Evolutionary conservation across 2,329 filamentous ascomycete genomes (phyloP).

Genomic region (Tympanopsis confertula): DNA sequence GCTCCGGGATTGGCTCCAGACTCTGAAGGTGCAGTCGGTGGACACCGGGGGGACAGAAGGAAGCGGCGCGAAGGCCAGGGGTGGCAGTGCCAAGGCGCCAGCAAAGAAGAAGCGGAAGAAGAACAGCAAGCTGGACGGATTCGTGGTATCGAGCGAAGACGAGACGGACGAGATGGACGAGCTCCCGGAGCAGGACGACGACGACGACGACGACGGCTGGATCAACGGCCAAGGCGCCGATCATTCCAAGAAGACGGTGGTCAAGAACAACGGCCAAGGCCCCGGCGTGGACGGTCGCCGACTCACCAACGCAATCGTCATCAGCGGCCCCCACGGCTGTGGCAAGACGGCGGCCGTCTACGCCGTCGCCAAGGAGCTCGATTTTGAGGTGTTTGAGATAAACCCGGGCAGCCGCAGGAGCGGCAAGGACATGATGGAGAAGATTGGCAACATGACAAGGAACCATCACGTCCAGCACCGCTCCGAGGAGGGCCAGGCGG

Average conservation of each 20-base stretch:
- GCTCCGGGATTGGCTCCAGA: constrained; percentile 71
- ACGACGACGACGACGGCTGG: background rate
- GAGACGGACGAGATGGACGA: constrained; percentile 61
- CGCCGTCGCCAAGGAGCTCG: constrained; percentile 82
- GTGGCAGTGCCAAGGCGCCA: constrained; percentile 11
- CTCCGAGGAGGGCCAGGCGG: constrained; percentile 13
- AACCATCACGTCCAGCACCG: constrained; percentile 73
- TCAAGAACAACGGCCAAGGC: constrained; percentile 29
- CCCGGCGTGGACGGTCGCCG: constrained; percentile 30
- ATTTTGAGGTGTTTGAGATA: constrained; percentile 90
- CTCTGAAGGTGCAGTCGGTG: constrained; percentile 65
- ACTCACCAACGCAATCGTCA: constrained; percentile 63
- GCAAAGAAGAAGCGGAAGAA: constrained; percentile 55
- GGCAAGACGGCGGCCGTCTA: constrained; percentile 91
- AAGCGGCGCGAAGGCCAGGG: constrained; percentile 15
- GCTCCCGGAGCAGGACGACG: constrained; percentile 44
- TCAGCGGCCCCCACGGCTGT: constrained; percentile 80
- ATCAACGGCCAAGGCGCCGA: constrained; percentile 18
- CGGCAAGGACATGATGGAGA: constrained; percentile 82
- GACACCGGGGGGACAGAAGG: constrained; percentile 40
- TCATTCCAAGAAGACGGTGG: constrained; percentile 37
- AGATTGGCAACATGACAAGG: constrained; percentile 89
- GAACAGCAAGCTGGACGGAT: constrained; percentile 61
- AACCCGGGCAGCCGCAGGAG: constrained; percentile 73
- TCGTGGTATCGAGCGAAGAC: constrained; percentile 69